Percentiles rank a stretch among this genome's conserved stretches.
Conservation (phyloP, 495 filamentous ascomycete species). For the Hypoxylon subgilvum region DNA sequence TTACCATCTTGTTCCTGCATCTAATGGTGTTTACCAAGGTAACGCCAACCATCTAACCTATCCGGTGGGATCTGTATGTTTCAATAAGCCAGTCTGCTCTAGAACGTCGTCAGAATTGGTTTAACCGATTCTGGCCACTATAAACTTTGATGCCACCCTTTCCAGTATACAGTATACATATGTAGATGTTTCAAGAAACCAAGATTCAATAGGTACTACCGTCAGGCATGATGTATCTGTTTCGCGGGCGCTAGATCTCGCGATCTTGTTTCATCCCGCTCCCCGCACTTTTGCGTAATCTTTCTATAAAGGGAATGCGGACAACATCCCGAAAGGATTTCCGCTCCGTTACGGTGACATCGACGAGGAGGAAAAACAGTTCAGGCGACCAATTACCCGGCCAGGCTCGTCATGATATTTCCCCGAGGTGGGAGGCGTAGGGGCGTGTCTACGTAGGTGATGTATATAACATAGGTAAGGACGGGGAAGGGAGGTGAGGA, state of each 20-base stretch:
- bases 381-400: conserved; percentile 25
- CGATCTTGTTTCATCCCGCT: conserved; percentile 23
- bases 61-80: neutral
- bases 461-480: conserved; percentile 28
- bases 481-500: too few relatives aligned
- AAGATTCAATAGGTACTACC: too few relatives aligned
- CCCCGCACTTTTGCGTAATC: conserved; percentile 16
- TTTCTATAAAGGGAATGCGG: conserved; percentile 28
- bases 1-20: conserved; percentile 18
- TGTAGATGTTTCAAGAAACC: too few relatives aligned
- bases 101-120: conserved; percentile 3
- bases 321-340: conserved; percentile 16
- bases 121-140: conserved; percentile 17
- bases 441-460: neutral
- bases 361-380: conserved; percentile 18
- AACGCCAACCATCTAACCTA: too few relatives aligned
- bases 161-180: too few relatives aligned
- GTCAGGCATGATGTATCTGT: conserved; percentile 2
- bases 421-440: conserved; percentile 16
- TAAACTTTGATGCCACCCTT: neutral
- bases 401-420: conserved; percentile 28
- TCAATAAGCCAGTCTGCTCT: neutral
- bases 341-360: conserved; percentile 25
- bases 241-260: neutral
- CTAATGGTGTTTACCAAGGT: conserved; percentile 7